Percentiles rank a stretch among this genome's conserved stretches.
These are phyloP conservation scores for Neofusicoccum cordaticola DNA, from an alignment of 2,329 filamentous ascomycete species.

Conservation along the genomic window DNA sequence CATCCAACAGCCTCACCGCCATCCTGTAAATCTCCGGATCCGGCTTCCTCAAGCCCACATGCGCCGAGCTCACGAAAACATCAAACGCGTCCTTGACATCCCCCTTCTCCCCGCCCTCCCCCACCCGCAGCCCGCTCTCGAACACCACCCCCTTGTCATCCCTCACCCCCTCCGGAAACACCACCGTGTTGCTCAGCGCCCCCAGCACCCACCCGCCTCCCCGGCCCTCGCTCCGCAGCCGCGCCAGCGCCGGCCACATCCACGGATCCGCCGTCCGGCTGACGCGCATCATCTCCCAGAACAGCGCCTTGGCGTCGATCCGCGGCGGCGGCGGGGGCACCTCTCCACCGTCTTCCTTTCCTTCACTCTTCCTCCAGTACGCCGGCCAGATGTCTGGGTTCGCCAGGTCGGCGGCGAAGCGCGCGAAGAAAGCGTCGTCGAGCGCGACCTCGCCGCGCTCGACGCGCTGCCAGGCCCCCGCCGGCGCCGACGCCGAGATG, in stretches of 20 bases:
- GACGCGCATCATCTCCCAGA: slow-evolving; percentile 87
- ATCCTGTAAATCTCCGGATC: slow-evolving; percentile 77
- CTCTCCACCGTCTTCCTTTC: slow-evolving; percentile 29
- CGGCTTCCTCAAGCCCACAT: slow-evolving; percentile 84
- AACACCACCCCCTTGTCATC: slow-evolving; percentile 53
- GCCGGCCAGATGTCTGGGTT: slow-evolving; percentile 64
- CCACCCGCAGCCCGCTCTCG: background rate
- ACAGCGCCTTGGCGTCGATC: slow-evolving; percentile 75
- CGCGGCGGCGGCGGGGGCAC: slow-evolving; percentile 62
- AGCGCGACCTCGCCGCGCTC: slow-evolving; percentile 80
- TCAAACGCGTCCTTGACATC: slow-evolving; percentile 59
- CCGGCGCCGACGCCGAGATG: slow-evolving; percentile 73
- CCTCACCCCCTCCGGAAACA: slow-evolving; percentile 62
- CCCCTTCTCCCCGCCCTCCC: background rate
- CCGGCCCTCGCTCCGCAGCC: slow-evolving; percentile 43
- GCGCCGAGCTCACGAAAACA: slow-evolving; percentile 81
- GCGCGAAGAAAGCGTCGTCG: slow-evolving; percentile 70
- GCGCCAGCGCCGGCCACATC: slow-evolving; percentile 79
- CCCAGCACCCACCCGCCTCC: slow-evolving; percentile 50
- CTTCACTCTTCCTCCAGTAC: slow-evolving; percentile 43
- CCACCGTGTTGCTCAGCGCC: slow-evolving; percentile 85
- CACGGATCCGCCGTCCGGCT: slow-evolving; percentile 71
- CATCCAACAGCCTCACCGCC: slow-evolving; percentile 51
- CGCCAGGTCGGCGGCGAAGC: slow-evolving; percentile 73
- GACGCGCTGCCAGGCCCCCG: slow-evolving; percentile 83